Conservation (phyloP, 495 filamentous ascomycete species). For the Penicillium tannophilum region DNA sequence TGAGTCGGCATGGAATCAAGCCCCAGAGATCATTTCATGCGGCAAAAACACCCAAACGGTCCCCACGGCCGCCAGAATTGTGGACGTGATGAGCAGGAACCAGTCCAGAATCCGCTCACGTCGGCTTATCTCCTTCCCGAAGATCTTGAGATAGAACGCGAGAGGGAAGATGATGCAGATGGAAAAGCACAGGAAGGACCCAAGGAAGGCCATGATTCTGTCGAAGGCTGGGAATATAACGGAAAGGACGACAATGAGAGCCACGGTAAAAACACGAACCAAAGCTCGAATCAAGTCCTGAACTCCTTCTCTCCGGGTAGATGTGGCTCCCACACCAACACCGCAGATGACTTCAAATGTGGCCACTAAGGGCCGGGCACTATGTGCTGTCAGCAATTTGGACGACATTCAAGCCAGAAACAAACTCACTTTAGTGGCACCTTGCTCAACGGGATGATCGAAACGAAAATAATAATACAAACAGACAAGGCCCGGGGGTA, state of each 20-base stretch:
- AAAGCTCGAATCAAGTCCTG: constrained; percentile 58
- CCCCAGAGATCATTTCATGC: constrained; percentile 52
- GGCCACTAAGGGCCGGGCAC: constrained; percentile 80
- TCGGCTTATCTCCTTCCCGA: constrained; percentile 71
- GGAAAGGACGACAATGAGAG: constrained; percentile 66
- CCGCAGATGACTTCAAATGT: constrained; percentile 81
- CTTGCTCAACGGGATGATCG: constrained; percentile 93
- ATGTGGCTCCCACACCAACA: constrained; percentile 48
- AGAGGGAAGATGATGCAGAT: constrained; percentile 92
- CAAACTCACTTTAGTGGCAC: constrained; percentile 77
- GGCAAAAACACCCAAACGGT: constrained; percentile 90
- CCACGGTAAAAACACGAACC: constrained; percentile 61
- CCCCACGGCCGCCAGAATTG: constrained; percentile 69
- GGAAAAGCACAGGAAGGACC: constrained; percentile 86
- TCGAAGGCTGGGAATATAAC: constrained; percentile 90
- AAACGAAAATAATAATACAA: constrained; percentile 80
- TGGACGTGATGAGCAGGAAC: constrained; percentile 68
- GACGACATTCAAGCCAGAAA: background rate
- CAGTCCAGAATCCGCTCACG: constrained; percentile 68
- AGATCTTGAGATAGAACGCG: constrained; percentile 91
- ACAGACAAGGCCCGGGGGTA: constrained; percentile 77
- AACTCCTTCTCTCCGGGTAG: constrained; percentile 51
- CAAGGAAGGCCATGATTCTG: constrained; percentile 91
- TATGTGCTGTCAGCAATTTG: constrained; percentile 30
- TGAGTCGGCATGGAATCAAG: constrained; percentile 11